Percentiles rank a stretch among this genome's conserved stretches.
Conservation (phyloP, 2,329 filamentous ascomycete species). For the Phaeosphaeriaceae sp. region DNA sequence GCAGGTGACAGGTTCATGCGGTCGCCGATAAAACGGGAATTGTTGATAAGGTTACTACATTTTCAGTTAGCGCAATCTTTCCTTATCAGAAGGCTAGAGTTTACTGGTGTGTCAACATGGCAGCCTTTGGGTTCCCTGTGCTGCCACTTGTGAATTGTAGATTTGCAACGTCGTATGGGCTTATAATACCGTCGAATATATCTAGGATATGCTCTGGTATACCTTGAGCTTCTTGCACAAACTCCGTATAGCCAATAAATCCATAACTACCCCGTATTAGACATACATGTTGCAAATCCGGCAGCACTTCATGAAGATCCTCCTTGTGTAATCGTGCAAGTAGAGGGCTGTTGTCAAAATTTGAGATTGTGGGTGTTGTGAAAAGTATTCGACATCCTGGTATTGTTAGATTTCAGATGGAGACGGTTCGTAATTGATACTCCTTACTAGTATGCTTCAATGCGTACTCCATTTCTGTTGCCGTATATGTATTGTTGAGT, state of each 20-base stretch:
- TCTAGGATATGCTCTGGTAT: conserved; percentile 44
- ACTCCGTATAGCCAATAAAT: conserved; percentile 66
- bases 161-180: conserved; percentile 44
- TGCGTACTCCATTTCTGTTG: conserved; percentile 73
- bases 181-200: conserved; percentile 44
- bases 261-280: conserved; percentile 47
- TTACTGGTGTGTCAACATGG: conserved; percentile 49
- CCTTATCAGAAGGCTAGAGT: not conserved
- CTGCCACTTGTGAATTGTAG: conserved; percentile 49
- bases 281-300: conserved; percentile 40
- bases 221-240: conserved; percentile 52
- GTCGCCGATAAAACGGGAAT: conserved; percentile 62
- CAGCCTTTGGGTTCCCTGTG: conserved; percentile 47
- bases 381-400: conserved; percentile 75
- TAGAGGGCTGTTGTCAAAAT: conserved; percentile 67
- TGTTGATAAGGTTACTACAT: conserved; percentile 48
- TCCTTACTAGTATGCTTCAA: conserved; percentile 70
- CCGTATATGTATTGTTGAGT: conserved; percentile 82
- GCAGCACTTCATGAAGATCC: conserved; percentile 26
- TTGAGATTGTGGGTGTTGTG: conserved; percentile 72
- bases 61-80: not conserved
- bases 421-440: not conserved
- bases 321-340: conserved; percentile 49
- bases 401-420: conserved; percentile 2
- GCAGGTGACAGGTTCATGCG: conserved; percentile 70